A percentile compares a stretch with the other conserved stretches of the same genome.
Conservation (phyloP, 2,329 filamentous ascomycete species). For the Pseudogymnoascus verrucosus region DNA sequence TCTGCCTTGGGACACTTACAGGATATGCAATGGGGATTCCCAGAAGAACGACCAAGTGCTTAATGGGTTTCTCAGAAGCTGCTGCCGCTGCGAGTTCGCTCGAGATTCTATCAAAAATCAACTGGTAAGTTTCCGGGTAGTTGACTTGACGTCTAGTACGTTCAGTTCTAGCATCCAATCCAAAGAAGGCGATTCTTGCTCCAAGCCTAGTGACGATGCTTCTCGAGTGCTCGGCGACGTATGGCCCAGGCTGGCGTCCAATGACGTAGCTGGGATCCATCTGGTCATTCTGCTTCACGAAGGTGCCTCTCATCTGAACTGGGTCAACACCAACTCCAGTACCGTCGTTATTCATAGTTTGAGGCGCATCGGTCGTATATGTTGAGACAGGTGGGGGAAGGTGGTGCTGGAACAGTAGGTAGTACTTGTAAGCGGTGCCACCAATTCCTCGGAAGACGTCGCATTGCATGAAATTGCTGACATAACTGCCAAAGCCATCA, state of each 20-base stretch:
- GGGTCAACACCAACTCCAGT: constrained; percentile 53
- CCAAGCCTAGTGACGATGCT: constrained; percentile 83
- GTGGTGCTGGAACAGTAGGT: constrained; percentile 96
- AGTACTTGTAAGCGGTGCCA: constrained; percentile 92
- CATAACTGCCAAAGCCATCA: constrained; percentile 89
- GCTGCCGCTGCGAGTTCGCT: constrained; percentile 63
- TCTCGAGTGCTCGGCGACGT: constrained; percentile 80
- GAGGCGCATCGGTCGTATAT: constrained; percentile 60
- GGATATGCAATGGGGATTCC: constrained; percentile 85
- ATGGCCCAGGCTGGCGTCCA: constrained; percentile 62
- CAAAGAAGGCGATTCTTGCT: constrained; percentile 73
- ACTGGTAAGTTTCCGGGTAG: constrained; percentile 82
- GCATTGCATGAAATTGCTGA: constrained; percentile 87
- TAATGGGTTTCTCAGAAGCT: constrained; percentile 65
- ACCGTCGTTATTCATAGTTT: constrained; percentile 53
- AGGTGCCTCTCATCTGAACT: constrained; percentile 66
- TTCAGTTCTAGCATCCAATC: constrained; percentile 89
- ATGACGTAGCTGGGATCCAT: constrained; percentile 61
- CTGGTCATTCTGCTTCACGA: constrained; percentile 52
- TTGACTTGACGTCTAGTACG: constrained; percentile 91
- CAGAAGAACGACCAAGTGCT: constrained; percentile 78
- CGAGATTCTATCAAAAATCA: constrained; percentile 70
- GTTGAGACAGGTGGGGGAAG: constrained; percentile 76
- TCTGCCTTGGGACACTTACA: constrained; percentile 46
- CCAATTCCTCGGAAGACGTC: constrained; percentile 88